Conservation (phyloP, 306 rosid species). For the Lathyrus sativus region DNA sequence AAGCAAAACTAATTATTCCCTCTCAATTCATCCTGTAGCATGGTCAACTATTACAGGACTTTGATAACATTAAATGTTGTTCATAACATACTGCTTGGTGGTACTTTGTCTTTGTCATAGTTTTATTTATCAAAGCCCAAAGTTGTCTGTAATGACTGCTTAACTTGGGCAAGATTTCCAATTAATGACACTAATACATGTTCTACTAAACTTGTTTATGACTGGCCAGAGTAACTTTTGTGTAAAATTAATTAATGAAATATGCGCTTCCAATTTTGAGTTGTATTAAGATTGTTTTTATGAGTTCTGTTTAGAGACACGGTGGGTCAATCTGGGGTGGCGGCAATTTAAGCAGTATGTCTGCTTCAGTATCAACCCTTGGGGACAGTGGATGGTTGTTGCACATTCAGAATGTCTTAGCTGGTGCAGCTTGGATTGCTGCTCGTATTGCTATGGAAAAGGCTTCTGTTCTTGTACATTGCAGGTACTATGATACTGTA, state of each 20-base stretch:
- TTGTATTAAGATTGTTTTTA: conserved; percentile 33
- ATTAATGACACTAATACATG: conserved; percentile 22
- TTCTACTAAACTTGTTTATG: conserved; percentile 30
- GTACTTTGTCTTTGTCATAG: conserved; percentile 16
- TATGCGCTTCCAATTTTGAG: conserved; percentile 18
- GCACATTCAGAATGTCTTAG: conserved; percentile 86
- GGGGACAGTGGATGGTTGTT: conserved; percentile 97
- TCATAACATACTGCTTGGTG: conserved; percentile 25
- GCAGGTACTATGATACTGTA: conserved; percentile 66
- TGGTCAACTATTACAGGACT: background rate
- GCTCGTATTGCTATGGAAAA: conserved; percentile 89
- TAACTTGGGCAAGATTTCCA: conserved; percentile 8
- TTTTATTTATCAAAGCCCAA: conserved; percentile 11
- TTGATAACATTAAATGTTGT: background rate
- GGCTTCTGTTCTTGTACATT: conserved; percentile 95
- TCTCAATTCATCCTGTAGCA: conserved; percentile 24
- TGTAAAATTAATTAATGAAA: conserved; percentile 3
- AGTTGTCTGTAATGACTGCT: conserved; percentile 7
- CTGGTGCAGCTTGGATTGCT: conserved; percentile 98
- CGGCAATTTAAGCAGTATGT: conserved; percentile 97
- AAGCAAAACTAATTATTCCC: conserved; percentile 25
- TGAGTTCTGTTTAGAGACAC: conserved; percentile 67
- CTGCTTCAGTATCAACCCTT: conserved; percentile 92
- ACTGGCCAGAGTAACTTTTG: conserved; percentile 26
- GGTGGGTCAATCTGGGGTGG: conserved; percentile 99